Evolutionary conservation across 495 filamentous ascomycete species (phyloP).

Genomic region (Annulohypoxylon moriforme): DNA sequence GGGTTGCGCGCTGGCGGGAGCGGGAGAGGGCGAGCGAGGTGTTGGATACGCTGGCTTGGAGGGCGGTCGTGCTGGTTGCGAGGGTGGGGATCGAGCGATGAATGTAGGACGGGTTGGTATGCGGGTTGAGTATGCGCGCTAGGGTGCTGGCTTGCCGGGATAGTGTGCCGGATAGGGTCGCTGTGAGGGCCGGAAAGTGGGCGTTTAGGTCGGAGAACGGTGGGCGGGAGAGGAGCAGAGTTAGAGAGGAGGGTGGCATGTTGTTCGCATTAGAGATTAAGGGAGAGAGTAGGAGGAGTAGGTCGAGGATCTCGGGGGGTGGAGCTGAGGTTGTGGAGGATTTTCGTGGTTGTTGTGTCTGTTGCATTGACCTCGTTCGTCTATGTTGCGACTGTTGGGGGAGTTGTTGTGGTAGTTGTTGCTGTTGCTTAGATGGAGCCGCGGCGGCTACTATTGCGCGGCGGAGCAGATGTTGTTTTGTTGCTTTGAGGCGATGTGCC

Average conservation of each 20-base stretch:
- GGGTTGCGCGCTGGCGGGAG: conserved; percentile 49
- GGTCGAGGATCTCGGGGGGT: conserved; percentile 54
- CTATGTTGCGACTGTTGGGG: conserved; percentile 37
- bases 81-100: conserved; percentile 61
- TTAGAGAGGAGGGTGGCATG: conserved; percentile 36
- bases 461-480: conserved; percentile 54
- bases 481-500: conserved; percentile 53
- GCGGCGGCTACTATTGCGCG: conserved; percentile 53
- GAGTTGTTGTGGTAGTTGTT: conserved; percentile 46
- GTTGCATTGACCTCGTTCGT: conserved; percentile 42
- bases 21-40: conserved; percentile 46
- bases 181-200: conserved; percentile 54
- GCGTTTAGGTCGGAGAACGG: conserved; percentile 55
- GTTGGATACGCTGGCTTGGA: conserved; percentile 35
- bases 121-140: conserved; percentile 58
- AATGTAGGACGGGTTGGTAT: conserved; percentile 64
- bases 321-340: conserved; percentile 27
- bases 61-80: conserved; percentile 40
- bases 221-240: conserved; percentile 54
- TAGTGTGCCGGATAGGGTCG: conserved; percentile 56
- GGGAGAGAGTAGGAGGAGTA: conserved; percentile 57
- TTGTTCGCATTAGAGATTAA: conserved; percentile 45
- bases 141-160: conserved; percentile 54
- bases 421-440: conserved; percentile 42
- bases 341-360: conserved; percentile 29